A percentile compares a stretch with the other conserved stretches of the same genome.
Evolutionary conservation across 78 protist species (phyloP).

Genomic region (Planoprotostelium fungivorum): DNA sequence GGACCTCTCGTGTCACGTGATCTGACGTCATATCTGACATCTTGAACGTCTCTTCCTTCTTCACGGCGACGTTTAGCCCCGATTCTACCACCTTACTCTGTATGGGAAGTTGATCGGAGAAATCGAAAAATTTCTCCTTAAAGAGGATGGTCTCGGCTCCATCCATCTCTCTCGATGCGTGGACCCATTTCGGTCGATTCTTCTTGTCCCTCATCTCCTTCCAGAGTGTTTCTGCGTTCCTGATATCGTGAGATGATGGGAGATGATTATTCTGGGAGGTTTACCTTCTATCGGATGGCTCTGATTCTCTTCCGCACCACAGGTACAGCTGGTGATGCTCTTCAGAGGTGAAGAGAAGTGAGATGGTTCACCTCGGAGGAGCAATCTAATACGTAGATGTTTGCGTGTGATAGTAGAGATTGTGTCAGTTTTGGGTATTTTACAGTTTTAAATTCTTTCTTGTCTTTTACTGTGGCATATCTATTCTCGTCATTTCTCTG

Average conservation of each 20-base stretch:
- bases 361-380: no score
- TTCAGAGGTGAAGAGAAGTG: no score
- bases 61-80: background rate
- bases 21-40: background rate
- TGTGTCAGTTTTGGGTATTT: background rate
- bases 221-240: background rate
- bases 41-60: background rate
- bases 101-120: background rate
- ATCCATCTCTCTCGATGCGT: background rate
- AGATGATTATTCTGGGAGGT: background rate
- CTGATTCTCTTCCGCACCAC: background rate
- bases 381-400: background rate
- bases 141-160: slow-evolving; percentile 1
- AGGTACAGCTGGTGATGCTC: background rate
- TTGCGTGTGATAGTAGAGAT: background rate
- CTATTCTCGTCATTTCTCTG: background rate
- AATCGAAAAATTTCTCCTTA: background rate
- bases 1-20: background rate
- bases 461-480: background rate
- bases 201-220: background rate
- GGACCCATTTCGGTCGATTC: background rate
- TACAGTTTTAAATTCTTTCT: background rate
- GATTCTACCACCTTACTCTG: background rate
- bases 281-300: background rate
- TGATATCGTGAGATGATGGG: background rate